phyloP scores from a whole-genome alignment of 345 rosid genomes.

The Gossypium stocksii region DNA sequence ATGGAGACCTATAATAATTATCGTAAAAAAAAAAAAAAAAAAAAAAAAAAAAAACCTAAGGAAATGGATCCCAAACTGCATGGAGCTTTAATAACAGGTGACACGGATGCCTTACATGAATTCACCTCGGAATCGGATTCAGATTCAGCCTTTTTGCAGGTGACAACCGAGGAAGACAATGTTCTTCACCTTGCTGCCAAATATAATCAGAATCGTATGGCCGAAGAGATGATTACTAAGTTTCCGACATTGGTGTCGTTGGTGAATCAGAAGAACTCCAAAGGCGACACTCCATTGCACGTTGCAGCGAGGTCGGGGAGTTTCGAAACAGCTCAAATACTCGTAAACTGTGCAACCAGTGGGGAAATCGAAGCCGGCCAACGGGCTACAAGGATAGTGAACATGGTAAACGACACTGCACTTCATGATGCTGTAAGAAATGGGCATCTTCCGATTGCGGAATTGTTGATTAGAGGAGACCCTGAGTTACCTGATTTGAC shows the following conservation, averaged over 20 bases:
- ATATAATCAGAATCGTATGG: not conserved
- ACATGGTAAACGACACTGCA: slow-evolving; percentile 18
- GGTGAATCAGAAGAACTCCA: not conserved
- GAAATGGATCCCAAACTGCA: not conserved
- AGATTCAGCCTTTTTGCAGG: not conserved
- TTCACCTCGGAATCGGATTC: too few relatives aligned
- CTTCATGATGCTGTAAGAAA: slow-evolving; percentile 21
- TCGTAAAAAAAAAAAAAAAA: not conserved
- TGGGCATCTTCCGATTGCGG: slow-evolving; percentile 10
- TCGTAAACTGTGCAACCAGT: slow-evolving; percentile 15
- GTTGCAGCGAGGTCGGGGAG: slow-evolving; percentile 8
- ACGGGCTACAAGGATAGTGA: slow-evolving; percentile 16
- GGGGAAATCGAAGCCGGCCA: slow-evolving; percentile 18
- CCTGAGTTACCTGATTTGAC: not conserved
- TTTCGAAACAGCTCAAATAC: not conserved
- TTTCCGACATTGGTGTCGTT: not conserved
- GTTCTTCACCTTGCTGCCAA: slow-evolving; percentile 11
- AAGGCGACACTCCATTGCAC: slow-evolving; percentile 8
- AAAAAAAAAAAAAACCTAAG: not conserved
- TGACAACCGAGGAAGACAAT: slow-evolving; percentile 2
- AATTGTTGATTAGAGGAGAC: slow-evolving; percentile 19
- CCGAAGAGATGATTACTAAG: not conserved
- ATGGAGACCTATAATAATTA: not conserved
- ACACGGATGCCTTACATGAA: not conserved
- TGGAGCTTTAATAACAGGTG: not conserved